Conservation (phyloP, 1,284 basidiomycete genomes). For the Fomitopsis palustris region DNA sequence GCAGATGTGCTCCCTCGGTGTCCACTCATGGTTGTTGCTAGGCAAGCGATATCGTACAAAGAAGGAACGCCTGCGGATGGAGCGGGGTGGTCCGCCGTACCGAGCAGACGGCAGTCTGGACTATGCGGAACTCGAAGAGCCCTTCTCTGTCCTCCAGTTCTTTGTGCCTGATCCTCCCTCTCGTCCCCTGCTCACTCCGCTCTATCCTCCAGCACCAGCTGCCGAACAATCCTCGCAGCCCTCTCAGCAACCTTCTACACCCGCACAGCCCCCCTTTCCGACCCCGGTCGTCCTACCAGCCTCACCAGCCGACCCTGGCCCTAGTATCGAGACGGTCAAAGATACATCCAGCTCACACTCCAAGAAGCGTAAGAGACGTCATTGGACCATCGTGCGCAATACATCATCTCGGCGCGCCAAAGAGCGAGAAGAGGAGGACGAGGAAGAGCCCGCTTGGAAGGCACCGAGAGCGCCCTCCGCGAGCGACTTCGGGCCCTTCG, state of each 20-base stretch:
- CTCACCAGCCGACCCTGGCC: conserved; percentile 12
- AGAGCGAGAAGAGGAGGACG: conserved; percentile 42
- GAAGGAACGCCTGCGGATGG: conserved; percentile 69
- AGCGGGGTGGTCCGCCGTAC: conserved; percentile 67
- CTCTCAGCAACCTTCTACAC: background rate
- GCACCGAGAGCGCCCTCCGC: conserved; percentile 47
- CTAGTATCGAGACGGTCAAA: conserved; percentile 4
- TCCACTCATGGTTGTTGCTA: conserved; percentile 23
- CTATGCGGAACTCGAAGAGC: conserved; percentile 74
- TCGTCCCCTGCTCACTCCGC: conserved; percentile 51
- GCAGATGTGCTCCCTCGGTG: background rate
- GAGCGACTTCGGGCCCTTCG: conserved; percentile 60
- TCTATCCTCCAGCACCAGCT: conserved; percentile 42
- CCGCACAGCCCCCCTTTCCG: conserved; percentile 16
- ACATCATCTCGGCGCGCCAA: conserved; percentile 44
- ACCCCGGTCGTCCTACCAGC: conserved; percentile 28
- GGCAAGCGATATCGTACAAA: conserved; percentile 76
- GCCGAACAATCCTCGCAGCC: conserved; percentile 17
- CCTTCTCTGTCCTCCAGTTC: conserved; percentile 61
- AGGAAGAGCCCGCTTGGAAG: conserved; percentile 36
- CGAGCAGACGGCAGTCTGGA: conserved; percentile 69
- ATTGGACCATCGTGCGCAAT: conserved; percentile 41
- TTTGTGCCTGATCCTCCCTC: conserved; percentile 55
- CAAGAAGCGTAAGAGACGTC: conserved; percentile 24
- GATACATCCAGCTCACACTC: conserved; percentile 2